Base-by-base conservation (phyloP, 1,284 basidiomycete species). In the Heterobasidion parviporum region DNA sequence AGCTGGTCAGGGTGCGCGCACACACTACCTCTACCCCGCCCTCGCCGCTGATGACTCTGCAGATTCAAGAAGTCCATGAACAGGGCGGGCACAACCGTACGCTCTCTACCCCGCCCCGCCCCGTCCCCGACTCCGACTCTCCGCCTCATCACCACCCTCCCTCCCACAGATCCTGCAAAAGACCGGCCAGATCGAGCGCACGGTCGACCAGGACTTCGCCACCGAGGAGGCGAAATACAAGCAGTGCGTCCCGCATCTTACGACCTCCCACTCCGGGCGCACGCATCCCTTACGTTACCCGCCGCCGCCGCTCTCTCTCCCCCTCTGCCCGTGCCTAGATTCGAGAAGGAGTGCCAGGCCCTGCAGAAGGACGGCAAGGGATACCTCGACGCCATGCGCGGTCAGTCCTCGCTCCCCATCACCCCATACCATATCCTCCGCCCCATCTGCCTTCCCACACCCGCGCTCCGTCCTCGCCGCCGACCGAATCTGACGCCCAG, bases 131-230 rank as follows among this genome's bases (percentile, higher is more conserved):
- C 55, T 32, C 34, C 41, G 54, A 54, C 52, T 49, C 38, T 52
- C 56, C 61, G 52, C 45, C 56, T 38, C 32, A 54, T 56, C 36
- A 60, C 54, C 57, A 34, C 54, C 56, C 53, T 49, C 18, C 53
- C 56, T 52, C 55, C 20, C 56, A 45, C 62, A 91, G 89, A 81
- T 96, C 66, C 82, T 95, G 72, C 93, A 96, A 78, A 96, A 96
- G 83, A 98, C 95, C 1, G 95, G 95, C 58, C 94, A 98, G 73
- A 91, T 99, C 57, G 96, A 99, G 69, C 81, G 93, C 35, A 99
- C 96, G 0, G 82, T 98, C 33, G 96, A 99, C 72, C 77, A 89
- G 56, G 94, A 98, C 67, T 99, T 98, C 69, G 80, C 87, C 35
- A 89, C 96, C 58, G 94, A 98, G 71, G 93, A 97, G 69, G 81